Evolutionary conservation across 495 filamentous ascomycete species (phyloP), one percentile per base, ranked within the genome.

Genomic region (Daldinia loculata): DNA sequence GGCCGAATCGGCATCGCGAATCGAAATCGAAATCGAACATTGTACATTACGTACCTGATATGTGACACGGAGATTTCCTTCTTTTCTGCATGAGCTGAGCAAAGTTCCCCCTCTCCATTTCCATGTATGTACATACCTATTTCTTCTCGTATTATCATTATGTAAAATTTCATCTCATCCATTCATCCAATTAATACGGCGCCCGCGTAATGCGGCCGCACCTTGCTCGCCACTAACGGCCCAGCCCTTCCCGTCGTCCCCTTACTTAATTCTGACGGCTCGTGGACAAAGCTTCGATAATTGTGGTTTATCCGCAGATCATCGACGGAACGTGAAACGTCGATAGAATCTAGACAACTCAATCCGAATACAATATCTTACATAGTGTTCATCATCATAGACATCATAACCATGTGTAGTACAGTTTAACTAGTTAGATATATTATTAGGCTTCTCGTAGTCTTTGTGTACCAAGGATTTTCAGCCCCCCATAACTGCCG

Each of bases 371-470:
- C 12, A 39, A 15, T 6, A 39, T 6, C 38, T 39, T 34, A 34
- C n/a, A n/a, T n/a, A n/a, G n/a, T n/a, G n/a, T 34, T 34, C 38
- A 41, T 17, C 39, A 19, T 11, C 2, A 11, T 48, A 22, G 2
- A 22, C 17, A 24, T 22, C 43, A 22, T 5, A 11, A 24, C 9
- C 34, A 36, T 4, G 32, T 3, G 0, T 9, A 30, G 14, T 29
- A 30, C 14, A 30, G 50, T 15, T 53, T 53, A 48, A 48, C 19
- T 30, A 53, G 22, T 6, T 53, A 30, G 12, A 30, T 56, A 22
- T 56, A 36, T 34, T 56, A 56, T 56, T 56, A 36, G 30, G 30
- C n/a, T 19, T 56, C 7, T 56, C 17, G 29, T 36, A 36, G 19
- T 56, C 9, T 36, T 34, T 34, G 3, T 34, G 48, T 36, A 19